Evolutionary conservation across 2,329 filamentous ascomycete genomes (phyloP).

Genomic region (Clathrospora elynae): DNA sequence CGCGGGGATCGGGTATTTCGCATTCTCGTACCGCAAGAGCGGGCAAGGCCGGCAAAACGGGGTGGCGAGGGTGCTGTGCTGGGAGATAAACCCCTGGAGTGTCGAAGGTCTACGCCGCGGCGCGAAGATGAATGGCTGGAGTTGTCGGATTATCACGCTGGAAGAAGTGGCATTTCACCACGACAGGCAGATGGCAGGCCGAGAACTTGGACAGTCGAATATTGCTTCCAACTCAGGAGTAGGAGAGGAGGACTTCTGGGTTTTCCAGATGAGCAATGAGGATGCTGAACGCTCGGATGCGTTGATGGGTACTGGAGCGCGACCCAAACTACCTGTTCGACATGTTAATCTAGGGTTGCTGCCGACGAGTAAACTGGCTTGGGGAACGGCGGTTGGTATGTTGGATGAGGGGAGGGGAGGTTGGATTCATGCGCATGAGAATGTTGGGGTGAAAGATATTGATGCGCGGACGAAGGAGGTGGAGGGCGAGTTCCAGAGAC

Average conservation of each 20-base stretch:
- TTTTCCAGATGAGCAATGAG: constrained; percentile 52
- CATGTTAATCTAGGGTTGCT: constrained; percentile 66
- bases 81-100: constrained; percentile 76
- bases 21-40: constrained; percentile 77
- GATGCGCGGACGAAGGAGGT: constrained; percentile 42
- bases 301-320: background rate
- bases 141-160: constrained; percentile 9
- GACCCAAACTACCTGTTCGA: constrained; percentile 48
- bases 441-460: constrained; percentile 52
- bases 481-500: constrained; percentile 47
- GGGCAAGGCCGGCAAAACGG: constrained; percentile 63
- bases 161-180: background rate
- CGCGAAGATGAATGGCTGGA: constrained; percentile 50
- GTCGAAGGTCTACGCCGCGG: constrained; percentile 53
- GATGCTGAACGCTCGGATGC: constrained; percentile 25
- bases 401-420: constrained; percentile 55
- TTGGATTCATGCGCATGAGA: constrained; percentile 67
- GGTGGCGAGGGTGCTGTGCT: constrained; percentile 73
- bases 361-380: constrained; percentile 57
- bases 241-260: constrained; percentile 33
- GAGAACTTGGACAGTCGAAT: background rate
- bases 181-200: no score
- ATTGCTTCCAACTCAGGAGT: background rate
- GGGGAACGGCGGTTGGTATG: constrained; percentile 56
- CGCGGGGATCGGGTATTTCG: constrained; percentile 92